Evolutionary conservation across 805 yeast genomes (phyloP), one percentile per base, ranked within the genome.

Genomic region (Cyberlindnera petersonii): DNA sequence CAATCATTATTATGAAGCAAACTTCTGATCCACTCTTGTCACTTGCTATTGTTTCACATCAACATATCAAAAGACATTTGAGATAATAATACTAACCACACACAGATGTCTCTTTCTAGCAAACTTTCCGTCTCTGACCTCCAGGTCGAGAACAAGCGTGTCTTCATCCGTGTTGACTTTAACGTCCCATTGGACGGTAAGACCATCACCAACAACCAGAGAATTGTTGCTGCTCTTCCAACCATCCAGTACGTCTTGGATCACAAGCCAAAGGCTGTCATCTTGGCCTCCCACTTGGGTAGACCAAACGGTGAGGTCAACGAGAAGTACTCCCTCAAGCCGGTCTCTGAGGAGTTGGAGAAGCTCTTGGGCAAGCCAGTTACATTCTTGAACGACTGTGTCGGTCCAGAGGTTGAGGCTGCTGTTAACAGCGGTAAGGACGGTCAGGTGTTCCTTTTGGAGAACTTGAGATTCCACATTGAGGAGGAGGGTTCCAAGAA

Each of bases 151-250:
- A 89, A 77, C 68, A 89, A 93, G 78, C 81, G 97, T 66, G 99
- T 93, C 67, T 89, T 93, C 74, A 91, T 93, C 77, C 86, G 99
- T 74, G 98, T 94, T 49, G 97, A 91, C 68, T 85, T 85, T 78
- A 85, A 85, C 72, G 95, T 85, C 52, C 95, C 95, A 65, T 80
- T 93, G 58, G 98, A 93, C 63, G 98, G 97, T 56, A 78, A 77
- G 61, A 89, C 82, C 65, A 93, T 93, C 76, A 94, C 99, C 74
- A 93, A 94, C 81, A 94, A 93, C 77, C 98, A 93, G 75, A 84
- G 99, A 74, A 93, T 93, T 63, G 98, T 89, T 59, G 99, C 98
- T 65, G 98, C 99, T 55, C 72, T 94, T 59, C 99, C 99, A 68
- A 91, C 99, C 56, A 93, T 93, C 74, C 69, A 94, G 71, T 93